These are phyloP conservation scores for Bruguiera gymnorhiza DNA, from an alignment of 345 rosid species.

Conservation along the genomic window DNA sequence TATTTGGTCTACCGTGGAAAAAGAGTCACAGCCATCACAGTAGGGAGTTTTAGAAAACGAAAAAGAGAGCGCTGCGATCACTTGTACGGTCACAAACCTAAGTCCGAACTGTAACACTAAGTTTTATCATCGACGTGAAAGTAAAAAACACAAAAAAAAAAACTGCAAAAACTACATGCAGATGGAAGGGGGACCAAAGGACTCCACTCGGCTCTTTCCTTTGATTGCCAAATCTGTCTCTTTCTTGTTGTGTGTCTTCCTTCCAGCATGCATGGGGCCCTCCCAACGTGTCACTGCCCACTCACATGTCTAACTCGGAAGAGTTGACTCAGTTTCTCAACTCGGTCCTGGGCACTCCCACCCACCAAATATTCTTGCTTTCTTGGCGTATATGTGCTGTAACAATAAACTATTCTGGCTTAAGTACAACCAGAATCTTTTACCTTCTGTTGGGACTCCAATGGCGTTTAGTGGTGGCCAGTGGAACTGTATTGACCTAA, in stretches of 20 bases:
- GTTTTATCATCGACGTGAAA: background rate
- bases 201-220: background rate
- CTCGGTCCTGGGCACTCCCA: background rate
- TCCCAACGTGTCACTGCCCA: constrained; percentile 3
- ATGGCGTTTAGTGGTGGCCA: constrained; percentile 6
- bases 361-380: background rate
- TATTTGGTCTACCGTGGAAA: background rate
- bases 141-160: background rate
- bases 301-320: background rate
- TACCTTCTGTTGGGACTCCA: background rate
- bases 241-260: constrained; percentile 17
- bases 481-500: constrained; percentile 22
- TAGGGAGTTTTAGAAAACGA: background rate
- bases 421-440: constrained; percentile 1
- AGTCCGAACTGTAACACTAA: background rate
- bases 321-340: constrained; percentile 15
- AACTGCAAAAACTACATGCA: constrained; percentile 9
- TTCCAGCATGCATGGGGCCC: constrained; percentile 10
- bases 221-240: constrained; percentile 16
- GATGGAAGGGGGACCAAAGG: background rate
- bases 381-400: background rate
- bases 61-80: background rate
- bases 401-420: background rate
- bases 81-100: background rate
- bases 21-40: constrained; percentile 3